A percentile compares a stretch with the other conserved stretches of the same genome.
Conservation (phyloP, 441 rosid species). For the Erysimum cheiri region DNA sequence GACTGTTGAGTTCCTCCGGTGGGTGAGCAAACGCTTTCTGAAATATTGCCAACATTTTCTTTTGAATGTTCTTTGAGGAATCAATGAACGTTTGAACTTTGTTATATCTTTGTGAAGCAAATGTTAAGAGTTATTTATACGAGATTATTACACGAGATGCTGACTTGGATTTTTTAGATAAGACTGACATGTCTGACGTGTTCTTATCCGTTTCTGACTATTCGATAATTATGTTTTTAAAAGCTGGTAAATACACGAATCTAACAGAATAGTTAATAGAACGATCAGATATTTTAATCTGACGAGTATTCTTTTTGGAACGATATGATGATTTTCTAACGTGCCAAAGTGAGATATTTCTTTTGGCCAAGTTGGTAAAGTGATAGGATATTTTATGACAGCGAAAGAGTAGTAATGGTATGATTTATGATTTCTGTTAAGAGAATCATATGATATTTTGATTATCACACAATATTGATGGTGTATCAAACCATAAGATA, state of each 20-base stretch:
- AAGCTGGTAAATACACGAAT: background rate
- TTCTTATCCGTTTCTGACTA: slow-evolving; percentile 47
- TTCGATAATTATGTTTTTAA: background rate
- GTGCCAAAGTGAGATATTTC: background rate
- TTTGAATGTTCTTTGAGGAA: too few relatives aligned
- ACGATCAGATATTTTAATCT: background rate
- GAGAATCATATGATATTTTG: background rate
- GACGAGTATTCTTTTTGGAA: background rate
- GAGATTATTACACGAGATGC: slow-evolving; percentile 6
- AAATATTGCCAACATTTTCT: slow-evolving; percentile 64
- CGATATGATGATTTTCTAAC: background rate
- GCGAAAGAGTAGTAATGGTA: background rate
- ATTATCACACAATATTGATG: background rate
- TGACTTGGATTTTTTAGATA: slow-evolving; percentile 45
- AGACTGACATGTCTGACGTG: slow-evolving; percentile 50
- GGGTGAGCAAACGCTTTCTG: slow-evolving; percentile 69
- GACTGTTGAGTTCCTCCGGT: slow-evolving; percentile 77
- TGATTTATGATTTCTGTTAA: slow-evolving; percentile 2
- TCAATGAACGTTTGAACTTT: background rate
- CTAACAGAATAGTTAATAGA: too few relatives aligned
- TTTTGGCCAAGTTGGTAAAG: background rate
- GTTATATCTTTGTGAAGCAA: background rate
- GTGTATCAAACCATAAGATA: background rate
- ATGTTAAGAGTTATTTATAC: slow-evolving; percentile 7
- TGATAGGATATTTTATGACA: background rate